Conservation (phyloP, 495 filamentous ascomycete species). For the Aspergillus diversus region DNA sequence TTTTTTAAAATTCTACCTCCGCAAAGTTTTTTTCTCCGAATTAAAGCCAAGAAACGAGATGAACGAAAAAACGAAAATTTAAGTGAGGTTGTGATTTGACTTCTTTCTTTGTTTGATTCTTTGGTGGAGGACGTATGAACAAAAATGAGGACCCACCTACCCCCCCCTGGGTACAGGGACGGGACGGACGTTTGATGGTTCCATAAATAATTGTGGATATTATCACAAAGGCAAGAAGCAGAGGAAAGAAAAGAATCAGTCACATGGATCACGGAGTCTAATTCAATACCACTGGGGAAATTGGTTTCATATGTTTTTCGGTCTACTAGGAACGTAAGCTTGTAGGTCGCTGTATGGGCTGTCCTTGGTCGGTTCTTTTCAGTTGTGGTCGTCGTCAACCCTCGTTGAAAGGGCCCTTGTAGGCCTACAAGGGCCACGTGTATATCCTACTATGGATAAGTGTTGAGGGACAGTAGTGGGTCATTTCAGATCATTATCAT, state of each 20-base stretch:
- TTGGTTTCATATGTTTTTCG: neutral
- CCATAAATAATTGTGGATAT: conserved; percentile 7
- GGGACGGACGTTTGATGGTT: neutral
- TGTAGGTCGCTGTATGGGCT: neutral
- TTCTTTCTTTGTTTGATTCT: neutral
- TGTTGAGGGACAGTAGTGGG: no score
- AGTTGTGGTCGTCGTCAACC: no score
- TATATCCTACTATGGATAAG: no score
- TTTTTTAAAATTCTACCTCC: conserved; percentile 34
- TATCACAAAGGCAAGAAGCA: neutral
- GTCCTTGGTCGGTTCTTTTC: no score
- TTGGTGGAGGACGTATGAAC: neutral
- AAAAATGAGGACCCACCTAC: neutral
- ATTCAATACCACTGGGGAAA: conserved; percentile 11
- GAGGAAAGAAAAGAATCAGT: conserved; percentile 5
- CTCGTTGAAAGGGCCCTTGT: no score
- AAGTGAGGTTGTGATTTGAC: conserved; percentile 5
- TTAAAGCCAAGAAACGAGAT: conserved; percentile 27
- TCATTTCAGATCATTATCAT: no score
- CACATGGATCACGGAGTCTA: conserved; percentile 12
- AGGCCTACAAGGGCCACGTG: no score
- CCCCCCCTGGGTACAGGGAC: neutral
- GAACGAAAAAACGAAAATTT: conserved; percentile 20
- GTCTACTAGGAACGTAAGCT: neutral
- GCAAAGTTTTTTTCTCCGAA: conserved; percentile 10